Conservation (phyloP, 805 yeast species). For the Diddensiella transvaalensis region DNA sequence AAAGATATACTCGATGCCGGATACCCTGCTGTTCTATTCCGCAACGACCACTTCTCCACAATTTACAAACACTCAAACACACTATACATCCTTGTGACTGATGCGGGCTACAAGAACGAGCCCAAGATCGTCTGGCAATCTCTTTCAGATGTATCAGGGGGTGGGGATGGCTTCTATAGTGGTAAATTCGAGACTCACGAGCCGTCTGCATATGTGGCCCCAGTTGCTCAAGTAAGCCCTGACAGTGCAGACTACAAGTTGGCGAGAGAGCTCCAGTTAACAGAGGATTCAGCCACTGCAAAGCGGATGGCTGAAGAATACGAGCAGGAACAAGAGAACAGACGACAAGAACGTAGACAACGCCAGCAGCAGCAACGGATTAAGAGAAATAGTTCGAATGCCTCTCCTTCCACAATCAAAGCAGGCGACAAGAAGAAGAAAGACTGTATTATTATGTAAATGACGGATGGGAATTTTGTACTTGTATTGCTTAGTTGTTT, state of each 20-base stretch:
- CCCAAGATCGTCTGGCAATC: slow-evolving; percentile 78
- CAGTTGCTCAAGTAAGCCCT: not conserved
- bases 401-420: not conserved
- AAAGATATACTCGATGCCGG: slow-evolving; percentile 45
- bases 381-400: not conserved
- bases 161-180: slow-evolving; percentile 62
- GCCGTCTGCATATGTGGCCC: slow-evolving; percentile 2
- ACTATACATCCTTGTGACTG: slow-evolving; percentile 69
- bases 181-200: slow-evolving; percentile 55
- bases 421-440: slow-evolving; percentile 16
- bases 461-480: no score
- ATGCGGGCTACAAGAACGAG: slow-evolving; percentile 53
- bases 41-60: slow-evolving; percentile 88
- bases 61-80: slow-evolving; percentile 43
- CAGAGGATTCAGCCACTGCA: slow-evolving; percentile 30
- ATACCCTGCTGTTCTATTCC: slow-evolving; percentile 66
- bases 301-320: slow-evolving; percentile 9
- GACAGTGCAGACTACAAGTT: slow-evolving; percentile 28
- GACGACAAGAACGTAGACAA: slow-evolving; percentile 2
- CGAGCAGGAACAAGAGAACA: slow-evolving; percentile 3
- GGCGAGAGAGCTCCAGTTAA: slow-evolving; percentile 33
- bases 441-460: slow-evolving; percentile 17
- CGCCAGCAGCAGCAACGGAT: not conserved
- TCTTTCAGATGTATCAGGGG: slow-evolving; percentile 61
- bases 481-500: no score